Conservation (phyloP, 192 early-diverging fungal species). For the Gryganskiella cystojenkinii region DNA sequence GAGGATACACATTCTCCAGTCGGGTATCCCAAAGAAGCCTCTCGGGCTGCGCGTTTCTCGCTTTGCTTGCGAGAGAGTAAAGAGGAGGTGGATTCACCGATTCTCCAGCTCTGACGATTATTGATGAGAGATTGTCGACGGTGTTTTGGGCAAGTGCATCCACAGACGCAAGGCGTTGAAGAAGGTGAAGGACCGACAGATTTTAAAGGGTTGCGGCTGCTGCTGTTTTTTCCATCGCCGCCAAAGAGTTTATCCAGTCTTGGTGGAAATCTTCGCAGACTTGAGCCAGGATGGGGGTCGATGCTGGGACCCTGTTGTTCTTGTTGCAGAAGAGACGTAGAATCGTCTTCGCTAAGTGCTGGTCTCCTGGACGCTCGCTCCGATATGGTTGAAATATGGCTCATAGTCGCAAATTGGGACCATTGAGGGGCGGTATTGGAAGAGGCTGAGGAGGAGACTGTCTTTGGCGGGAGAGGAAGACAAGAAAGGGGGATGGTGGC, state of each 20-base stretch:
- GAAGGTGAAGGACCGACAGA: background rate
- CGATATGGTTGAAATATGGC: conserved; percentile 2
- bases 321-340: background rate
- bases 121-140: background rate
- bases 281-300: background rate
- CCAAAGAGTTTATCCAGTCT: conserved; percentile 12
- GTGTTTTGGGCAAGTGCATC: conserved; percentile 14
- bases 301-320: background rate
- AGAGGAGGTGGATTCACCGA: background rate
- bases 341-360: background rate
- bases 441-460: too few relatives aligned
- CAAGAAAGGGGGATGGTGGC: background rate
- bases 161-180: conserved; percentile 7
- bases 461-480: background rate
- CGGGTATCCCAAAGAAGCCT: conserved; percentile 23
- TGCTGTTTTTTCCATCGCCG: background rate
- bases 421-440: background rate
- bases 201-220: background rate
- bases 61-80: conserved; percentile 3
- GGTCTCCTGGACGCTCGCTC: background rate
- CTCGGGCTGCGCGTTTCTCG: conserved; percentile 16
- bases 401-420: conserved; percentile 37
- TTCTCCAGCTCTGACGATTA: too few relatives aligned
- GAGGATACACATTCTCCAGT: conserved; percentile 29
- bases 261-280: conserved; percentile 1